Conservation (phyloP, 768 basidiomycete genomes). For the Amyloporia xantha region DNA sequence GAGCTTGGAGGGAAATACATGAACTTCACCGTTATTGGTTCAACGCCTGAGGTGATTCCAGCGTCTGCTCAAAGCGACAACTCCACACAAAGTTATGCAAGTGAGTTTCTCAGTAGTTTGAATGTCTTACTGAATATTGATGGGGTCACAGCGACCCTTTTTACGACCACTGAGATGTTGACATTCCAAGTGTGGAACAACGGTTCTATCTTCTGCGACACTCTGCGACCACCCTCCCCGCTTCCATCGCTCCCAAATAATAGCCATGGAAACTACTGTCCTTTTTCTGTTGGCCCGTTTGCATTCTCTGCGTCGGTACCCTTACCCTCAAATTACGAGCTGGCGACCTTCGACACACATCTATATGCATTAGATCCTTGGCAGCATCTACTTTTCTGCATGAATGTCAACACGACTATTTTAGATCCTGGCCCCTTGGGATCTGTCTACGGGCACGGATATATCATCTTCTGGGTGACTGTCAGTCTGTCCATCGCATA, state of each 20-base stretch:
- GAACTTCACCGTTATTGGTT: slow-evolving; percentile 70
- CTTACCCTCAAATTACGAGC: slow-evolving; percentile 54
- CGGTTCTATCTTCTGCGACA: slow-evolving; percentile 67
- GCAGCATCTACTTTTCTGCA: slow-evolving; percentile 74
- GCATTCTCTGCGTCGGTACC: slow-evolving; percentile 74
- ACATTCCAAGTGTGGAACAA: slow-evolving; percentile 70
- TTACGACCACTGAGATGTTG: slow-evolving; percentile 74
- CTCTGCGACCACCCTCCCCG: slow-evolving; percentile 74
- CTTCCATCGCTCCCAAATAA: slow-evolving; percentile 47
- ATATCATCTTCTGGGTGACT: slow-evolving; percentile 65
- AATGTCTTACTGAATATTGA: slow-evolving; percentile 1
- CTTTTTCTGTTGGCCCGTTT: slow-evolving; percentile 70
- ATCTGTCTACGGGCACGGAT: slow-evolving; percentile 59
- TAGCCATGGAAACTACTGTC: slow-evolving; percentile 52
- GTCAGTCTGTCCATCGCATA: slow-evolving; percentile 73
- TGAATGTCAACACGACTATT: slow-evolving; percentile 77
- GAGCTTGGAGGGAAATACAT: slow-evolving; percentile 38
- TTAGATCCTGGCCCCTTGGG: slow-evolving; percentile 48
- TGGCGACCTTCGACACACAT: slow-evolving; percentile 80
- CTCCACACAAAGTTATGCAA: slow-evolving; percentile 32
- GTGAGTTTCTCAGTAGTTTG: slow-evolving; percentile 13
- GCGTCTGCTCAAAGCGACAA: slow-evolving; percentile 54
- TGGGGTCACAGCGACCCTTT: slow-evolving; percentile 79
- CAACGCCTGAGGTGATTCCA: slow-evolving; percentile 48
- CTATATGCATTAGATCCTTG: slow-evolving; percentile 87